Percentiles rank a stretch among this genome's conserved stretches.
Conservation (phyloP, 441 rosid genomes). For the Populus hybrid region DNA sequence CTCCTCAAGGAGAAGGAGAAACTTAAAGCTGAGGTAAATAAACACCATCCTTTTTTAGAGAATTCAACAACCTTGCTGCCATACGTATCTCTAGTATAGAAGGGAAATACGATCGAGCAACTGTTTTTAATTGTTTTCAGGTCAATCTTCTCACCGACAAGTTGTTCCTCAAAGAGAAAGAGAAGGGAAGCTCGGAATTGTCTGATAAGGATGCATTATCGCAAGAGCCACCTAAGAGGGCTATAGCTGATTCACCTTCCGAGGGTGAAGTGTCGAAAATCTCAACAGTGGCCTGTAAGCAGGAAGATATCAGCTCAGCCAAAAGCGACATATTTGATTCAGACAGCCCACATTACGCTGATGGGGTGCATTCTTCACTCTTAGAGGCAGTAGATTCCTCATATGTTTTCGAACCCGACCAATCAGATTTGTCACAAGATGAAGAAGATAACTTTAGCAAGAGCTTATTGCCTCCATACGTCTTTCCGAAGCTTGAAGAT, state of each 20-base stretch:
- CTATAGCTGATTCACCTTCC: slow-evolving; percentile 28
- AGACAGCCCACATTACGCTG: slow-evolving; percentile 59
- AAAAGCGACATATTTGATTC: slow-evolving; percentile 61
- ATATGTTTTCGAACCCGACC: slow-evolving; percentile 50
- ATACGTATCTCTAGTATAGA: background rate
- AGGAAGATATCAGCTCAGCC: slow-evolving; percentile 48
- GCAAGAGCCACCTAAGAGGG: slow-evolving; percentile 30
- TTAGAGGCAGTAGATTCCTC: slow-evolving; percentile 58
- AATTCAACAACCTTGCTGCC: background rate
- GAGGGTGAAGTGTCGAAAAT: slow-evolving; percentile 40
- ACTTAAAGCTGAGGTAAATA: slow-evolving; percentile 49
- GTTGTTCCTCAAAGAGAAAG: slow-evolving; percentile 34
- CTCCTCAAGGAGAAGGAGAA: slow-evolving; percentile 49
- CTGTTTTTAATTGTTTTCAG: slow-evolving; percentile 25
- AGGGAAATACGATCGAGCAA: background rate
- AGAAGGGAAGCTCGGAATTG: slow-evolving; percentile 26
- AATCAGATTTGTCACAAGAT: slow-evolving; percentile 57
- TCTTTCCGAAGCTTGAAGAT: slow-evolving; percentile 51
- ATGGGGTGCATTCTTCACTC: slow-evolving; percentile 50
- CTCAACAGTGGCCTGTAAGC: slow-evolving; percentile 38
- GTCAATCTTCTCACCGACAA: slow-evolving; percentile 42
- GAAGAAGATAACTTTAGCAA: slow-evolving; percentile 56
- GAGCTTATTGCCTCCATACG: slow-evolving; percentile 27
- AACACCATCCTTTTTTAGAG: background rate
- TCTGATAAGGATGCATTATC: slow-evolving; percentile 26